These are phyloP conservation scores for Leishmania gerbilli DNA, from an alignment of 208 protist genomes.

Conservation along the genomic window DNA sequence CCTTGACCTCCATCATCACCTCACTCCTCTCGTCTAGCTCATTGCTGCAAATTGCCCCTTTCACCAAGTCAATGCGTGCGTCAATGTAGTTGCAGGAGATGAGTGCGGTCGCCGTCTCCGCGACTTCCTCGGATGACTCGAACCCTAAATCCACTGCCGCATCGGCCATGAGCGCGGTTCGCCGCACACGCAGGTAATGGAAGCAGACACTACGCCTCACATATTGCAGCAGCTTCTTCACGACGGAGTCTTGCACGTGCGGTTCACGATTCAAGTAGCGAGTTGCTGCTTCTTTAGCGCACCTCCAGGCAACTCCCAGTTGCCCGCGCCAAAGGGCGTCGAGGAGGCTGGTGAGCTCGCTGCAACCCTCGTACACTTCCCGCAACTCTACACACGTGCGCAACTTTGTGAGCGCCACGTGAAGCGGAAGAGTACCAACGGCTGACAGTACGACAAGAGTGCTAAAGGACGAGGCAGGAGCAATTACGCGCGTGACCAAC, in stretches of 20 bases:
- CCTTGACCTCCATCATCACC: background rate
- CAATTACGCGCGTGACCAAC: slow-evolving; percentile 29
- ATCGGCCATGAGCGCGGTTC: slow-evolving; percentile 16
- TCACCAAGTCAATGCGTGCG: slow-evolving; percentile 27
- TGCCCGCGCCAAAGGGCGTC: slow-evolving; percentile 28
- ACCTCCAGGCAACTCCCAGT: slow-evolving; percentile 33
- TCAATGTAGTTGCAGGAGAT: slow-evolving; percentile 17
- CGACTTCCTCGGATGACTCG: slow-evolving; percentile 9
- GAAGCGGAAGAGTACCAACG: slow-evolving; percentile 41
- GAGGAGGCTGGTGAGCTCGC: slow-evolving; percentile 29
- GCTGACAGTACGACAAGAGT: slow-evolving; percentile 48
- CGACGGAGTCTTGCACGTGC: slow-evolving; percentile 1
- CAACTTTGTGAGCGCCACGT: slow-evolving; percentile 34
- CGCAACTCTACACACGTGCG: slow-evolving; percentile 32
- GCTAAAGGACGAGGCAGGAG: slow-evolving; percentile 24
- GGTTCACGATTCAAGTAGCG: slow-evolving; percentile 16
- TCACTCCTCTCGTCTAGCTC: background rate
- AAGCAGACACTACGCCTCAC: slow-evolving; percentile 40
- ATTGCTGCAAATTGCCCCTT: slow-evolving; percentile 7
- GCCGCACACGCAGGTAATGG: slow-evolving; percentile 28
- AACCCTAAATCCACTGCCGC: slow-evolving; percentile 24
- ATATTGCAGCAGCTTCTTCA: slow-evolving; percentile 27
- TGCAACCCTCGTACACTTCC: slow-evolving; percentile 34
- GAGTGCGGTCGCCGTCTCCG: slow-evolving; percentile 1
- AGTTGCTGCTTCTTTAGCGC: slow-evolving; percentile 26